These are phyloP conservation scores for Veloporphyrellus conicus DNA, from an alignment of 1,284 basidiomycete genomes.

Conservation along the genomic window DNA sequence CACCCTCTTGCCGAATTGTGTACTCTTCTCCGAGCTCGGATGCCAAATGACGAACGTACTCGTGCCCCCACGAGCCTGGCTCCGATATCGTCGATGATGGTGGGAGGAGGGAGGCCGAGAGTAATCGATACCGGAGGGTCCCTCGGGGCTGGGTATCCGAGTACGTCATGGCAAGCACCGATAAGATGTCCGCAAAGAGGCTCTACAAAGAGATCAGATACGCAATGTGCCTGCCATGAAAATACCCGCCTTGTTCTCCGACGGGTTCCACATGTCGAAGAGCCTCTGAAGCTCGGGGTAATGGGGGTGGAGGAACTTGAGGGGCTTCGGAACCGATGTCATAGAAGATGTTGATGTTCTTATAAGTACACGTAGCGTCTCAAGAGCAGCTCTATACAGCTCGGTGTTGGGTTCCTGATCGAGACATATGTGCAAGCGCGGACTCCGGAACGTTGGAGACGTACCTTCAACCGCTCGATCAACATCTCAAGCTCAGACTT, in stretches of 20 bases:
- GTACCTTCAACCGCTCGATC: slow-evolving; percentile 87
- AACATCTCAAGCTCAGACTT: slow-evolving; percentile 98
- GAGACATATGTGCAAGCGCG: slow-evolving; percentile 13
- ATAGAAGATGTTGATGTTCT: slow-evolving; percentile 97
- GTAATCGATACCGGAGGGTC: slow-evolving; percentile 87
- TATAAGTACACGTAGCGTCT: slow-evolving; percentile 91
- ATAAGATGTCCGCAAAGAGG: slow-evolving; percentile 96
- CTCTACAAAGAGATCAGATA: slow-evolving; percentile 47
- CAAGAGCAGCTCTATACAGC: slow-evolving; percentile 87
- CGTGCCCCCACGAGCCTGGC: slow-evolving; percentile 97
- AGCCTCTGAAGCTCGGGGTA: slow-evolving; percentile 85
- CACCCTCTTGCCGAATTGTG: slow-evolving; percentile 51
- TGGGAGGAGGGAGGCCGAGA: slow-evolving; percentile 70
- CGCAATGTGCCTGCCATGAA: not conserved
- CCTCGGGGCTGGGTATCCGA: slow-evolving; percentile 94
- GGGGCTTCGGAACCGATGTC: slow-evolving; percentile 99
- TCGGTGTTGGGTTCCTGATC: slow-evolving; percentile 79
- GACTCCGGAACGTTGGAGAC: slow-evolving; percentile 5
- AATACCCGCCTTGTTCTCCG: slow-evolving; percentile 70
- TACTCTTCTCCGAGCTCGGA: slow-evolving; percentile 97
- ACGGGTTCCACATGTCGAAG: slow-evolving; percentile 75
- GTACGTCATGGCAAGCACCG: slow-evolving; percentile 99
- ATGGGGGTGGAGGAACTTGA: slow-evolving; percentile 96
- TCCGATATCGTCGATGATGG: slow-evolving; percentile 68
- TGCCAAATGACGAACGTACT: slow-evolving; percentile 96